Evolutionary conservation across 1,139 yeast genomes (phyloP).

Genomic region (Saccharomyces hybrid): DNA sequence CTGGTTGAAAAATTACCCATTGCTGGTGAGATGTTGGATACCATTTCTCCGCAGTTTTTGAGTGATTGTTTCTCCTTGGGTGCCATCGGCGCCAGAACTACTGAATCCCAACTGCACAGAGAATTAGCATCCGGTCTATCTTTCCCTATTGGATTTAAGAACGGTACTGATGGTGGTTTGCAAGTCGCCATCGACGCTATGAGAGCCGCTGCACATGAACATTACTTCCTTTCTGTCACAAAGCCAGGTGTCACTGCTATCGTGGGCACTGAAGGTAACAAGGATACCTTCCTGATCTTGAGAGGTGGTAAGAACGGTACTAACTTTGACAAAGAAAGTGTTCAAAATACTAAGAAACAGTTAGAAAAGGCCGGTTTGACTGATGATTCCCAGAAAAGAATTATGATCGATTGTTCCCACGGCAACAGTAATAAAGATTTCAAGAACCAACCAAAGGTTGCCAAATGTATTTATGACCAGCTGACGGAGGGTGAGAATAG

Average conservation of each 20-base stretch:
- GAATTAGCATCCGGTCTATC: conserved; percentile 92
- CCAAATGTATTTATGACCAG: conserved; percentile 71
- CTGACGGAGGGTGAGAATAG: conserved; percentile 63
- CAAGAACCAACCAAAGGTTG: conserved; percentile 91
- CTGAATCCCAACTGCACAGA: conserved; percentile 94
- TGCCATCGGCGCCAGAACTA: conserved; percentile 97
- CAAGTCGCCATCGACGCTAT: conserved; percentile 93
- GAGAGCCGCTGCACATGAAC: conserved; percentile 87
- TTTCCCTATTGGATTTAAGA: conserved; percentile 96
- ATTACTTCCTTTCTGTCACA: conserved; percentile 89
- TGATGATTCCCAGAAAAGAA: conserved; percentile 50
- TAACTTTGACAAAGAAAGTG: conserved; percentile 72
- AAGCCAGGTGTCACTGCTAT: conserved; percentile 94
- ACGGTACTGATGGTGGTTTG: conserved; percentile 91
- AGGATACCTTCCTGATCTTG: conserved; percentile 81
- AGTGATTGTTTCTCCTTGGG: conserved; percentile 87
- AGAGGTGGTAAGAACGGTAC: conserved; percentile 95
- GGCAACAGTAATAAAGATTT: conserved; percentile 90
- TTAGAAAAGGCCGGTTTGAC: conserved; percentile 52
- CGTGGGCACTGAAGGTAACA: conserved; percentile 90
- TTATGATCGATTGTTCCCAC: conserved; percentile 97
- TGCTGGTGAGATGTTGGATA: conserved; percentile 97
- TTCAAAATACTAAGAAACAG: conserved; percentile 59
- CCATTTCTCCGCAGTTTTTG: conserved; percentile 90
- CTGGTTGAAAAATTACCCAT: conserved; percentile 80